Base-by-base conservation (phyloP, 371 early-diverging fungal species). In the Cladochytrium tenue region DNA sequence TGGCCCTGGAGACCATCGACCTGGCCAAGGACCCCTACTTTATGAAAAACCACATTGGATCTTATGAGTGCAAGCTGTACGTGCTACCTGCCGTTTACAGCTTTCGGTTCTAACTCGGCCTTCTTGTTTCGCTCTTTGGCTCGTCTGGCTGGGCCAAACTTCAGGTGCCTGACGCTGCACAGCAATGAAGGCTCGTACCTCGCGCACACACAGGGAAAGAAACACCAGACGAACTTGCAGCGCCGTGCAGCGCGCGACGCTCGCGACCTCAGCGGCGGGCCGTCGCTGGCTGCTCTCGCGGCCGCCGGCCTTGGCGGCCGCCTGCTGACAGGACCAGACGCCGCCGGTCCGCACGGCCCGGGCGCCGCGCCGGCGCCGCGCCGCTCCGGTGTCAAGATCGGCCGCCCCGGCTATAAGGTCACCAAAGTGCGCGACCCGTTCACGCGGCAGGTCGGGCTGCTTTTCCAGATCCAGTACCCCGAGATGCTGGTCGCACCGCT, bases 141-240 rank as follows among this genome's bases (percentile, higher is more conserved):
- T 43, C 20, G 17, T 20, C 27, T 13, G 17, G 13, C 13, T 15
- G 51, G 34, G 25, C 33, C 32, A 63, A 61, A 56, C 57, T 32
- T 23, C 52, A 63, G 51, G n/a, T 78, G 81, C 77, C 79, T 95
- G 35, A 96, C 96, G 15, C 83, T 96, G 4, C 97, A 96, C 78
- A 93, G 88, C 60, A 96, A 95, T 74, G 98, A 98, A 76, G 98
- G 97, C 0, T 91, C 92, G 4, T 98, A 98, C 77, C 80, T 98
- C 32, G 94, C 95, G 2, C 98, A 98, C 68, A 98, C 98, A 2
- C 98, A 98, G 78, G 98, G 97, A 56, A 97, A 97, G 72, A 98
- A 98, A 82, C 98, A 98, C 86, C 96, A 96, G 67, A 91, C 93
- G 50, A 98, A 98, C 68, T 72, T 98, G 59, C 95, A 93, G 4